These are phyloP conservation scores for Crithidia mellificae DNA, from an alignment of 208 protist species.

Conservation along the genomic window DNA sequence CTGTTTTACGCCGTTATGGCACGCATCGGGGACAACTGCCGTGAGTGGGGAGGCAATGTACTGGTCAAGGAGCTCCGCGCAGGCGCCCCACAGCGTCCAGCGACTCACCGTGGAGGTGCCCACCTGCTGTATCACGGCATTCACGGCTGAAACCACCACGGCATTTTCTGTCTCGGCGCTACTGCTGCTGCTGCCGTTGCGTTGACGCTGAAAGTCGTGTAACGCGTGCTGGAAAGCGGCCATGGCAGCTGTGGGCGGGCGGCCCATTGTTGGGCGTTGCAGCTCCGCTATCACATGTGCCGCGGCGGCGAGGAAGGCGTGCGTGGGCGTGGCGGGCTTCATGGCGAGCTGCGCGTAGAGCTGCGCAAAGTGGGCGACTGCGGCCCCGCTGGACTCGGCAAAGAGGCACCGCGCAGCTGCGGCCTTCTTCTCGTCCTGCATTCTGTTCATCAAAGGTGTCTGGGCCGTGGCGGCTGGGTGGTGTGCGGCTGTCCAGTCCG, in stretches of 20 bases:
- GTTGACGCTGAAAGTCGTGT: slow-evolving; percentile 8
- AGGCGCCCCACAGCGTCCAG: slow-evolving; percentile 67
- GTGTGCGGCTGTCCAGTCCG: slow-evolving; percentile 9
- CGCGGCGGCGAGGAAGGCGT: slow-evolving; percentile 18
- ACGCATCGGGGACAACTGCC: too few relatives aligned
- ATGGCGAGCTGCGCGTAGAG: slow-evolving; percentile 13
- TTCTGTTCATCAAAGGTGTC: neutral
- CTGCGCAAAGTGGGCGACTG: neutral
- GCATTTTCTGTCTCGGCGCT: neutral
- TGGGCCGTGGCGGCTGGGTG: neutral
- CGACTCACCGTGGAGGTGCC: slow-evolving; percentile 39
- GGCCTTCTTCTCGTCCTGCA: neutral
- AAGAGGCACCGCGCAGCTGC: neutral
- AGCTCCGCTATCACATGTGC: slow-evolving; percentile 26
- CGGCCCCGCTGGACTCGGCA: slow-evolving; percentile 8
- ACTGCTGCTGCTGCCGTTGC: neutral
- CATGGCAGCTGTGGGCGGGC: slow-evolving; percentile 29
- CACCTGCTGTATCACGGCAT: slow-evolving; percentile 63
- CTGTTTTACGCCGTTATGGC: too few relatives aligned
- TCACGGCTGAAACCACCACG: slow-evolving; percentile 34
- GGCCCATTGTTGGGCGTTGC: slow-evolving; percentile 14
- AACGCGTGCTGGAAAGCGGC: slow-evolving; percentile 22
- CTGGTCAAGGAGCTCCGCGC: slow-evolving; percentile 37
- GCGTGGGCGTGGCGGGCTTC: neutral
- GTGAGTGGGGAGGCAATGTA: slow-evolving; percentile 41